Base-by-base conservation (phyloP, 306 rosid species). In the Aeschynomene evenia region DNA sequence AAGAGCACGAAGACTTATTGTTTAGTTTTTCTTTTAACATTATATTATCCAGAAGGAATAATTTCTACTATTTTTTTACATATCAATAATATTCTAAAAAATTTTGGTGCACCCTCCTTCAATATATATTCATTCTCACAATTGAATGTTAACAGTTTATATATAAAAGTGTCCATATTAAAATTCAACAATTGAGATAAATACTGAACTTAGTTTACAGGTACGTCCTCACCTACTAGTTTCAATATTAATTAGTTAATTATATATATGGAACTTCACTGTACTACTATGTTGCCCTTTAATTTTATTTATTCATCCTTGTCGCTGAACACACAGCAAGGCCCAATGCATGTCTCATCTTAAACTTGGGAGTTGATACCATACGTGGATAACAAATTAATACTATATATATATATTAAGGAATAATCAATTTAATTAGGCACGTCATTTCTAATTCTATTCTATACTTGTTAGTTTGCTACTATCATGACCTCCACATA, bases 391-490 rank as follows among this genome's bases (percentile, higher is more conserved):
- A 57, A 19, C 52, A 57, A 50, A 57, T 72, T 49, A 54, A n/a
- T n/a, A n/a, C n/a, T n/a, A n/a, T n/a, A n/a, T n/a, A n/a, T n/a
- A 66, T 57, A 46, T 57, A 46, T 67, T 49, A 9, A 40, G 28
- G 20, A 31, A 55, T 68, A 19, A 59, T 50, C 13, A 60, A 45
- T 33, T 8, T 22, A n/a, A n/a, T n/a, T n/a, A 39, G 6, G 73
- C 46, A 58, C 42, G 80, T 74, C 72, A 65, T 62, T 74, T 74
- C n/a, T 3, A 65, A 54, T 74, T 74, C n/a, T 3, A 43, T 43
- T 53, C 66, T 58, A 0, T 45, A 58, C 58, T 66, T 64, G 56
- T 65, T 64, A 49, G 16, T 57, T 63, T 49, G 62, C 65, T 50
- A 9, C 74, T 40, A 64, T 71, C 15, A 56, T 71, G 68, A 40